These are phyloP conservation scores for Trametes pubescens DNA, from an alignment of 1,284 basidiomycete genomes.

Conservation along the genomic window DNA sequence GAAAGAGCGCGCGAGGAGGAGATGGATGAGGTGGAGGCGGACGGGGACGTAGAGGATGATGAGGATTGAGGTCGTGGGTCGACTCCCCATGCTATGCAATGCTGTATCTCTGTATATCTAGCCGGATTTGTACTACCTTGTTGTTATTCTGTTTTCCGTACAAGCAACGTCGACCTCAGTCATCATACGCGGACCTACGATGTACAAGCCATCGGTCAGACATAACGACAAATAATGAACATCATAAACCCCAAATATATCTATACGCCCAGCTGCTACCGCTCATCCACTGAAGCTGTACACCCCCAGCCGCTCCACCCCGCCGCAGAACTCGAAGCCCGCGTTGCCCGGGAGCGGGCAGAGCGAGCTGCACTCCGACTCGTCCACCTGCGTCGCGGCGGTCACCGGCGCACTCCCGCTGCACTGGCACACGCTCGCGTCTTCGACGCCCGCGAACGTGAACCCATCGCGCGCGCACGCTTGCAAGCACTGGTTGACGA, in stretches of 20 bases:
- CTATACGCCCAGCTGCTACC: background rate
- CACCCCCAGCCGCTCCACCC: slow-evolving; percentile 26
- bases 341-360: slow-evolving; percentile 31
- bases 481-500: slow-evolving; percentile 32
- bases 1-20: slow-evolving; percentile 19
- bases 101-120: slow-evolving; percentile 16
- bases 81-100: background rate
- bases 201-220: background rate
- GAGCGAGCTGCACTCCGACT: slow-evolving; percentile 29
- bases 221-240: background rate
- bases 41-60: slow-evolving; percentile 28
- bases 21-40: slow-evolving; percentile 24
- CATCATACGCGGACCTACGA: background rate
- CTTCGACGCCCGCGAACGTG: slow-evolving; percentile 29
- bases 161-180: background rate
- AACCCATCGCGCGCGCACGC: slow-evolving; percentile 29
- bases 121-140: slow-evolving; percentile 6
- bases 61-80: slow-evolving; percentile 17
- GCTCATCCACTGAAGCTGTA: slow-evolving; percentile 23
- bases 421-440: slow-evolving; percentile 29
- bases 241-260: background rate
- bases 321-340: slow-evolving; percentile 32
- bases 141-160: background rate
- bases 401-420: slow-evolving; percentile 11
- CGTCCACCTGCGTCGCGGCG: slow-evolving; percentile 14